These are phyloP conservation scores for Lichtheimia corymbifera DNA, from an alignment of 371 early-diverging fungal species.

Conservation along the genomic window DNA sequence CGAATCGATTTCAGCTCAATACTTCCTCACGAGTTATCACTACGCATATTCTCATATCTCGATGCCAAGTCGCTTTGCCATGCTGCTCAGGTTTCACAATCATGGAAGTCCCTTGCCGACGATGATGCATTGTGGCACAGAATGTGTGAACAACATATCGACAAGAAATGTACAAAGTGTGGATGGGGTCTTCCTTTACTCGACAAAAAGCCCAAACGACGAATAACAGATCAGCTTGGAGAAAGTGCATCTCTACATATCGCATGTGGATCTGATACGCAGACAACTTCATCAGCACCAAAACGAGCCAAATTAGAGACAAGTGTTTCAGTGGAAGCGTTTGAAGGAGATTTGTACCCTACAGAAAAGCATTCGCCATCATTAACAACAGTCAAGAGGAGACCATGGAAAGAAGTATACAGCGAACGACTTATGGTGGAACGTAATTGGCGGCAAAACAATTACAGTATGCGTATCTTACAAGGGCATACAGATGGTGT, in stretches of 20 bases:
- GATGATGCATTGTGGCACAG: slow-evolving; percentile 92
- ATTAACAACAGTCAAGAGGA: slow-evolving; percentile 13
- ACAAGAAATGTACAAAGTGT: slow-evolving; percentile 92
- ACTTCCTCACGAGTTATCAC: slow-evolving; percentile 79
- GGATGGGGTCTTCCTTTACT: slow-evolving; percentile 93
- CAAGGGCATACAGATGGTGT: slow-evolving; percentile 87
- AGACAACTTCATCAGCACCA: not conserved
- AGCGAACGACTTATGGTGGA: slow-evolving; percentile 81
- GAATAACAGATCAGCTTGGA: slow-evolving; percentile 2
- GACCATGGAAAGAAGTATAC: slow-evolving; percentile 86
- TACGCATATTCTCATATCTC: slow-evolving; percentile 81
- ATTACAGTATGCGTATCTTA: slow-evolving; percentile 56
- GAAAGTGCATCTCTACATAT: slow-evolving; percentile 15
- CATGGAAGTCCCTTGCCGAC: slow-evolving; percentile 84
- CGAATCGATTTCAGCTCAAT: slow-evolving; percentile 81
- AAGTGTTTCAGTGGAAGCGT: not conserved
- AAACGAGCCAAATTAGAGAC: slow-evolving; percentile 2
- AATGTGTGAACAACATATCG: slow-evolving; percentile 97
- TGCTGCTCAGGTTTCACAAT: slow-evolving; percentile 82
- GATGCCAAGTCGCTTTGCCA: slow-evolving; percentile 92
- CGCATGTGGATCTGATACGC: slow-evolving; percentile 23
- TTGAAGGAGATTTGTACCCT: slow-evolving; percentile 10
- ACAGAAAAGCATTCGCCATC: not conserved
- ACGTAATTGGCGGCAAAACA: slow-evolving; percentile 83
- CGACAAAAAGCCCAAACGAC: slow-evolving; percentile 31